phyloP scores from a whole-genome alignment of 2,329 filamentous ascomycete genomes.

The Fusarium irregulare region DNA sequence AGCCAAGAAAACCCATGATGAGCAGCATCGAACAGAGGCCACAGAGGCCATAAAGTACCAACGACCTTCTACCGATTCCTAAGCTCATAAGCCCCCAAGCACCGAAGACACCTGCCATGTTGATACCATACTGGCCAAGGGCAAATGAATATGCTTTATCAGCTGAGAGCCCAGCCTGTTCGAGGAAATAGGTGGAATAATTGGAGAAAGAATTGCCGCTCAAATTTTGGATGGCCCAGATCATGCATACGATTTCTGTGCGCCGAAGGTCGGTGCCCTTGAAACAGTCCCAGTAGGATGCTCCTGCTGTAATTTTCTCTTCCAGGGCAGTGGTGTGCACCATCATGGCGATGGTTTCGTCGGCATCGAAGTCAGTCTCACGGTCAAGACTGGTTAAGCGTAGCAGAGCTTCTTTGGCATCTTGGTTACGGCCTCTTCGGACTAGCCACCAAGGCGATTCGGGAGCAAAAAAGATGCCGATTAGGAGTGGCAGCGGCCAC shows the following conservation, averaged over 20 bases:
- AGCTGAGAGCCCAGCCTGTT: constrained; percentile 67
- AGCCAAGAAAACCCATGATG: constrained; percentile 84
- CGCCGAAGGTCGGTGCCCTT: constrained; percentile 80
- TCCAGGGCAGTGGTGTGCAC: constrained; percentile 87
- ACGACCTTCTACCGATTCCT: constrained; percentile 78
- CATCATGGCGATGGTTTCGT: constrained; percentile 93
- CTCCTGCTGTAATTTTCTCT: constrained; percentile 77
- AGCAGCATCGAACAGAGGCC: constrained; percentile 81
- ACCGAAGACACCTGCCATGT: constrained; percentile 84
- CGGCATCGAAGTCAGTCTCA: constrained; percentile 79
- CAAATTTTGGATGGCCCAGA: constrained; percentile 72
- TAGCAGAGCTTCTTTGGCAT: constrained; percentile 74
- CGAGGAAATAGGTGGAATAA: constrained; percentile 73
- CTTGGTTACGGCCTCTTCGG: constrained; percentile 70
- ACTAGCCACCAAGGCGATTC: constrained; percentile 84
- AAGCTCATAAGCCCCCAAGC: constrained; percentile 83
- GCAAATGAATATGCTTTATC: constrained; percentile 68
- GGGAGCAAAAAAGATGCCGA: constrained; percentile 75
- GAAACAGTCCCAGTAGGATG: constrained; percentile 86
- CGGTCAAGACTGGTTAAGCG: constrained; percentile 71
- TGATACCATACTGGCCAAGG: constrained; percentile 74
- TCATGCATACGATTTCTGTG: constrained; percentile 76
- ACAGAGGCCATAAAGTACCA: constrained; percentile 81
- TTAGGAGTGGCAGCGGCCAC: constrained; percentile 75
- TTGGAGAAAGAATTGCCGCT: constrained; percentile 73